These are phyloP conservation scores for Alternaria sp. DNA, from an alignment of 2,329 filamentous ascomycete genomes.

Conservation along the genomic window DNA sequence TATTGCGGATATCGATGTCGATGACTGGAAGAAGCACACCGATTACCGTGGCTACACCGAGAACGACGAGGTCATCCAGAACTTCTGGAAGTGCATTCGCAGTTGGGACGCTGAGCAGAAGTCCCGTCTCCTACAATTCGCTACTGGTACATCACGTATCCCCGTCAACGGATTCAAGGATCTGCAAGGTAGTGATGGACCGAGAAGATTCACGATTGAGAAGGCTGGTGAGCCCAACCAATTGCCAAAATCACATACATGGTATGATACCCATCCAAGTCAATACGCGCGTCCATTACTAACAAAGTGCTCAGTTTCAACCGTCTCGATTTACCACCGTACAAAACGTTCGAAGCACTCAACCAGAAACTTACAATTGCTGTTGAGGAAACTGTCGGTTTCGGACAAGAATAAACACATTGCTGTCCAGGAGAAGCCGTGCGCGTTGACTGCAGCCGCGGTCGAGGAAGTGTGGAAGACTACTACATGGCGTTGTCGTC, in stretches of 20 bases:
- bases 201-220: conserved; percentile 95
- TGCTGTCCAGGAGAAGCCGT: neutral
- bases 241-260: conserved; percentile 95
- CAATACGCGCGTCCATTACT: conserved; percentile 1
- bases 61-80: conserved; percentile 94
- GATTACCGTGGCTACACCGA: conserved; percentile 99
- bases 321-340: conserved; percentile 90
- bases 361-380: conserved; percentile 93
- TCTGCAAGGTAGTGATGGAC: conserved; percentile 94
- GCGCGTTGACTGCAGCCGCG: neutral
- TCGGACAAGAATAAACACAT: conserved; percentile 81
- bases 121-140: conserved; percentile 93
- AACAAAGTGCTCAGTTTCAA: conserved; percentile 75
- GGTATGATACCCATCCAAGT: conserved; percentile 64
- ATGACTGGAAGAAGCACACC: conserved; percentile 99
- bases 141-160: conserved; percentile 95
- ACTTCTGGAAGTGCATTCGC: conserved; percentile 98
- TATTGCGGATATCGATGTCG: conserved; percentile 99
- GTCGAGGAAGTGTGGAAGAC: neutral
- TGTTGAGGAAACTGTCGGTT: conserved; percentile 98
- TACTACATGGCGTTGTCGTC: conserved; percentile 10
- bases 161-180: conserved; percentile 99
- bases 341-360: conserved; percentile 85
- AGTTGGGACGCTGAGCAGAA: conserved; percentile 99
- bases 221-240: conserved; percentile 92